phyloP scores from a whole-genome alignment of 805 yeast species.

The Candida taoyuanica region DNA sequence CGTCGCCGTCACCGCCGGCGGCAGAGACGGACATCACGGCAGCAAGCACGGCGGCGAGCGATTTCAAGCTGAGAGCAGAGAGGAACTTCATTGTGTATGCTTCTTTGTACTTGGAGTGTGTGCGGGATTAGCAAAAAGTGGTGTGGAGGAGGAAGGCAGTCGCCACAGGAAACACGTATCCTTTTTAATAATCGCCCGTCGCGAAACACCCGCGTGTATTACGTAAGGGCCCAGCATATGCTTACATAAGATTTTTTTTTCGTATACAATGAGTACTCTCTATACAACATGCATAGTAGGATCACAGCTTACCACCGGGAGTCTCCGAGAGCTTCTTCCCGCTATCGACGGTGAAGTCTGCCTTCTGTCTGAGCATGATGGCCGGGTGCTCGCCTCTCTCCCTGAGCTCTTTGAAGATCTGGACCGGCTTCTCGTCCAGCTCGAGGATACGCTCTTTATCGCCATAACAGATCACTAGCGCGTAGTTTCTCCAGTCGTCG shows the following conservation, averaged over 20 bases:
- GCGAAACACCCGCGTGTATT: not conserved
- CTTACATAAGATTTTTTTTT: no score
- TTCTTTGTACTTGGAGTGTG: not conserved
- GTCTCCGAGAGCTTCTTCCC: constrained; percentile 26
- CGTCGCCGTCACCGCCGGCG: constrained; percentile 50
- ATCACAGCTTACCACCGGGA: constrained; percentile 39
- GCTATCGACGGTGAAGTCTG: constrained; percentile 40
- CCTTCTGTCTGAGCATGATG: constrained; percentile 84
- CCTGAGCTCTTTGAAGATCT: constrained; percentile 76
- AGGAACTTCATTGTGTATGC: constrained; percentile 36
- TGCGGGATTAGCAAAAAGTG: not conserved
- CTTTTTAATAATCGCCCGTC: no score
- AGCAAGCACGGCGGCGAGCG: constrained; percentile 39
- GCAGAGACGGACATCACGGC: constrained; percentile 28
- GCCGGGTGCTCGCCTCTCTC: constrained; percentile 87
- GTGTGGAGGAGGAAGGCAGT: not conserved
- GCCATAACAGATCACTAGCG: constrained; percentile 83
- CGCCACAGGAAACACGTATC: no score
- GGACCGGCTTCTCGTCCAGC: constrained; percentile 83
- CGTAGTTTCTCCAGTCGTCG: constrained; percentile 84
- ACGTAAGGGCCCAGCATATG: no score
- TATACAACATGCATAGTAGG: no score
- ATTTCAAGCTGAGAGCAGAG: constrained; percentile 29
- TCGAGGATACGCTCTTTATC: constrained; percentile 83
- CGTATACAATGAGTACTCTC: no score